Percentiles rank a stretch among this genome's conserved stretches.
phyloP scores from a whole-genome alignment of 2,329 filamentous ascomycete species.

The Xylaria sp. region DNA sequence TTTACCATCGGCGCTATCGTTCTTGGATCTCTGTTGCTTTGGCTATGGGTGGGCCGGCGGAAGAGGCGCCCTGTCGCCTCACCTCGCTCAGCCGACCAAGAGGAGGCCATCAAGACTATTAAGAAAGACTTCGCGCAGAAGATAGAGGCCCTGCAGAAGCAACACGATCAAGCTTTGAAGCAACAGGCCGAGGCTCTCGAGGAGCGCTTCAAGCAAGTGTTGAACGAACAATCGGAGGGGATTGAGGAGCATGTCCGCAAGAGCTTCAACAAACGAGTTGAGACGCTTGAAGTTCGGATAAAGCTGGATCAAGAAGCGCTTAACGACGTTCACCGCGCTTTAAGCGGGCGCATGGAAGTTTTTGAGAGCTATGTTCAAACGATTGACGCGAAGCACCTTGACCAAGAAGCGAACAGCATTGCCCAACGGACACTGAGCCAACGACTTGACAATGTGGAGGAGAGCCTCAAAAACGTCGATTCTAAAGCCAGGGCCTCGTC shows the following conservation, averaged over 20 bases:
- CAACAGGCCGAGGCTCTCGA: conserved; percentile 37
- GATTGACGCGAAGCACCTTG: conserved; percentile 46
- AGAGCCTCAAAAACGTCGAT: conserved; percentile 38
- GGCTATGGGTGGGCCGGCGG: conserved; percentile 32
- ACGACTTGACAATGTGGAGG: conserved; percentile 43
- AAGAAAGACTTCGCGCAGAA: conserved; percentile 35
- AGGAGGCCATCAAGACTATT: conserved; percentile 32
- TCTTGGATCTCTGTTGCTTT: conserved; percentile 32
- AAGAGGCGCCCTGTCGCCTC: conserved; percentile 21
- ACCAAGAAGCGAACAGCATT: conserved; percentile 45
- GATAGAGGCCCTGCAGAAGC: conserved; percentile 37
- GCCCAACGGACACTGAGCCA: conserved; percentile 40
- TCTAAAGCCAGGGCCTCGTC: conserved; percentile 38
- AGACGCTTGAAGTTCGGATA: conserved; percentile 43
- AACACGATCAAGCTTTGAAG: conserved; percentile 36
- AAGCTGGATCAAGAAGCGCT: conserved; percentile 45
- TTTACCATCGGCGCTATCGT: conserved; percentile 34
- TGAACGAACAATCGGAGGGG: conserved; percentile 35
- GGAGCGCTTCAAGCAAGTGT: conserved; percentile 36
- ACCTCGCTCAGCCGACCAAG: conserved; percentile 20
- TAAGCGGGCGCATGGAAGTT: conserved; percentile 43
- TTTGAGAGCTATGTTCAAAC: conserved; percentile 44
- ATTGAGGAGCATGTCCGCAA: conserved; percentile 42
- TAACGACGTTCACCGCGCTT: conserved; percentile 39
- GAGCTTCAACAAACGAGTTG: conserved; percentile 42